Conservation (phyloP, 179 eudicot genomes). For the Nepenthes alata region DNA sequence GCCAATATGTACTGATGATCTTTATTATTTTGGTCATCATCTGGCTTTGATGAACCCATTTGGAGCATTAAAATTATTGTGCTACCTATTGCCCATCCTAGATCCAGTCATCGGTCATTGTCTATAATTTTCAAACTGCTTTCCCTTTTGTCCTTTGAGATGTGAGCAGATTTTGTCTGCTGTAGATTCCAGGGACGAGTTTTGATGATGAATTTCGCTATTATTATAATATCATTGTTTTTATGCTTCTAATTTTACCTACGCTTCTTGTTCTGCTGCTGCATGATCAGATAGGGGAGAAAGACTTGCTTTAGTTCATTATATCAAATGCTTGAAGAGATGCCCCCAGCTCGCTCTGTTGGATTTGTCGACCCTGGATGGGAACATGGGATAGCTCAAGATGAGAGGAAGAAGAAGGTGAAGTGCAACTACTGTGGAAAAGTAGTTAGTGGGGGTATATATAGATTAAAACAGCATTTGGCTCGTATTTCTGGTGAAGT, state of each 20-base stretch:
- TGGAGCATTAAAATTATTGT: too few species aligned
- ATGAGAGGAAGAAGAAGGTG: conserved; percentile 83
- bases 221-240: too few species aligned
- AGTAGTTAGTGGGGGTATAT: conserved; percentile 93
- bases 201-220: background rate
- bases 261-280: background rate
- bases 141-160: too few species aligned
- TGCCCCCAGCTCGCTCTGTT: conserved; percentile 41
- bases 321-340: conserved; percentile 38
- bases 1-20: too few species aligned
- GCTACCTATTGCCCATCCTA: too few species aligned
- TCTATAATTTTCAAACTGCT: too few species aligned
- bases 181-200: background rate
- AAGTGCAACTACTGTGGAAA: conserved; percentile 93
- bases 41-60: too few species aligned
- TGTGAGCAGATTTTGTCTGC: background rate
- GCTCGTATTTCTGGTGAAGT: conserved; percentile 95
- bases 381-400: conserved; percentile 95
- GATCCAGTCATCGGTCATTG: too few species aligned
- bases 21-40: too few species aligned
- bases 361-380: conserved; percentile 88
- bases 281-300: background rate
- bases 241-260: background rate
- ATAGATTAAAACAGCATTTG: conserved; percentile 82
- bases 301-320: conserved; percentile 9